Evolutionary conservation across 1,139 yeast genomes (phyloP), one percentile per base, ranked within the genome.

Genomic region (Scheffersomyces insectosa): DNA sequence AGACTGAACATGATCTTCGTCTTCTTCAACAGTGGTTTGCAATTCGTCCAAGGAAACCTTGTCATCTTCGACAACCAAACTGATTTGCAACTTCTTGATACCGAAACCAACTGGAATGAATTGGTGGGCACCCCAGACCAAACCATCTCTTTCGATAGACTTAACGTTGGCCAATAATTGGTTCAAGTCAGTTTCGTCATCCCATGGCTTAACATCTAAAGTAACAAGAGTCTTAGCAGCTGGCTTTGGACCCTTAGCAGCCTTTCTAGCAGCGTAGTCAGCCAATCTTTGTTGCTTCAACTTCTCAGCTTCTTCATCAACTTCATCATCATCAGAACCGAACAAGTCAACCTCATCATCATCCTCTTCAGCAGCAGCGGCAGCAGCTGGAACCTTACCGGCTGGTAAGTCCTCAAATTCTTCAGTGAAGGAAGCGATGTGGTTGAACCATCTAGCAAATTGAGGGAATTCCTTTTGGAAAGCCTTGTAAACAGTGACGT

Each of bases 141-240:
- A 87, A 83, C 99, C 99, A 42, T 91, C 98, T 77, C 77, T 74
- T 70, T 83, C 85, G 62, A 91, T 72, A 57, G 79, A 68, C 83
- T 89, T 90, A 66, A 90, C 97, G 72, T 83, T 82, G 49, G 85
- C 91, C 62, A 88, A 75, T 77, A 93, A 72, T 73, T 84, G 85
- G 48, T 93, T 96, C 72, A 95, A 81, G 70, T 91, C 85, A 58
- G 99, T 93, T 82, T 93, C 98, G 66, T 93, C 98, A 76, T 93
- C 99, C 99, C 99, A 93, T 77, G 97, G 98, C 86, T 93, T 93
- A 62, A 93, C 96, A 64, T 93, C 99, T 65, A 93, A 68, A 64
- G 99, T 93, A 65, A 93, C 96, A 60, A 90, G 79, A 53, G 98
- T 88, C 83, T 93, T 93, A 68, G 99, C 98, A 74, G 97, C 96